These are phyloP conservation scores for Trichoderma pleuroti DNA, from an alignment of 2,329 filamentous ascomycete genomes.

Conservation along the genomic window DNA sequence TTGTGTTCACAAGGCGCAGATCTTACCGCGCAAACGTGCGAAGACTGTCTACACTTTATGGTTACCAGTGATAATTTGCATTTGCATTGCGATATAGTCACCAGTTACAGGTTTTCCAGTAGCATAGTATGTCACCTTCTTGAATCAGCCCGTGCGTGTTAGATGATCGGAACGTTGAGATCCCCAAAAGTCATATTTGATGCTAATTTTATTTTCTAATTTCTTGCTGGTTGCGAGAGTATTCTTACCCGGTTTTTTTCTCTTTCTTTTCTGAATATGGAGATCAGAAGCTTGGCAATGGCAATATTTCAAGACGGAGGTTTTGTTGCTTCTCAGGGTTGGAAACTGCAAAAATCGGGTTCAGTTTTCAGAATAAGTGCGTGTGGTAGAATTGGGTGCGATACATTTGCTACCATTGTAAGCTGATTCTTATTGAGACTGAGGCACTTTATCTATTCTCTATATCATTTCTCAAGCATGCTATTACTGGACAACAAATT, in stretches of 20 bases:
- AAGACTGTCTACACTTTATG: not conserved
- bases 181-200: not conserved
- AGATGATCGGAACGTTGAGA: not conserved
- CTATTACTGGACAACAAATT: conserved; percentile 42
- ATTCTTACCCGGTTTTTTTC: not conserved
- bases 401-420: too few species aligned
- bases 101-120: not conserved
- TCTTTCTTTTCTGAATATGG: not conserved
- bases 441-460: too few species aligned
- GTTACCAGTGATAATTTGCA: not conserved
- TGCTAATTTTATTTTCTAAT: too few species aligned
- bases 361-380: not conserved
- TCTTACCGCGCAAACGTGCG: too few species aligned
- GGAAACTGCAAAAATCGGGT: not conserved
- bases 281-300: not conserved
- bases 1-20: too few species aligned
- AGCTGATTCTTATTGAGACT: not conserved
- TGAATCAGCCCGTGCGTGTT: not conserved
- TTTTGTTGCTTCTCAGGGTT: not conserved
- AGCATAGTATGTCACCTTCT: not conserved
- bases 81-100: too few species aligned
- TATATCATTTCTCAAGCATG: not conserved
- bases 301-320: not conserved
- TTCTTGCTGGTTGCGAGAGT: not conserved
- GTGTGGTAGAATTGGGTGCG: not conserved